A percentile compares a stretch with the other conserved stretches of the same genome.
Conservation (phyloP, 208 protist genomes). For the Angomonas deanei region DNA sequence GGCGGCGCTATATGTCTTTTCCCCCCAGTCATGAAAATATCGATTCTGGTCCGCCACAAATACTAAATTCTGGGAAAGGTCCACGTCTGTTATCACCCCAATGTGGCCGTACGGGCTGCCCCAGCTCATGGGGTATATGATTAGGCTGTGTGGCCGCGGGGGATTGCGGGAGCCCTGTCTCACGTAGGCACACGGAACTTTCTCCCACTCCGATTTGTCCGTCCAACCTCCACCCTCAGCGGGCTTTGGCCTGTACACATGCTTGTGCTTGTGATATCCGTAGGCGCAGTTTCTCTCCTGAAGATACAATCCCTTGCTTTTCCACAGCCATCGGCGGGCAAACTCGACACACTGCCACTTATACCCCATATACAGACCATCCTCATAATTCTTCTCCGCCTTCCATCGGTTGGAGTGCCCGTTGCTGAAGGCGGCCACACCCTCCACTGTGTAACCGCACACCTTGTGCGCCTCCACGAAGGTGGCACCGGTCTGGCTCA, state of each 20-base stretch:
- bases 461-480: constrained; percentile 31
- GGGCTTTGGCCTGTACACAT: constrained; percentile 22
- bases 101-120: constrained; percentile 72
- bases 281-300: constrained; percentile 44
- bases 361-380: constrained; percentile 71
- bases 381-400: constrained; percentile 28
- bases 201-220: constrained; percentile 18
- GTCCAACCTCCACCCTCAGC: constrained; percentile 7
- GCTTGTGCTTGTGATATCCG: constrained; percentile 20
- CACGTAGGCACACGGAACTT: constrained; percentile 42
- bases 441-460: constrained; percentile 48
- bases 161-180: constrained; percentile 43
- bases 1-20: constrained; percentile 32
- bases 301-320: constrained; percentile 51
- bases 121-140: constrained; percentile 65
- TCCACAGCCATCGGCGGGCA: constrained; percentile 69
- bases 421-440: constrained; percentile 74
- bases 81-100: constrained; percentile 70
- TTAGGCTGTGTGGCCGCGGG: constrained; percentile 47
- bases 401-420: constrained; percentile 40
- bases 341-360: constrained; percentile 89
- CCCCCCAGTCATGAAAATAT: constrained; percentile 67
- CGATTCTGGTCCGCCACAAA: constrained; percentile 79
- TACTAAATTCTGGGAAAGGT: constrained; percentile 20
- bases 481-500: neutral